Conservation (phyloP, 208 protist genomes). For the Naegleria lovaniensis region DNA sequence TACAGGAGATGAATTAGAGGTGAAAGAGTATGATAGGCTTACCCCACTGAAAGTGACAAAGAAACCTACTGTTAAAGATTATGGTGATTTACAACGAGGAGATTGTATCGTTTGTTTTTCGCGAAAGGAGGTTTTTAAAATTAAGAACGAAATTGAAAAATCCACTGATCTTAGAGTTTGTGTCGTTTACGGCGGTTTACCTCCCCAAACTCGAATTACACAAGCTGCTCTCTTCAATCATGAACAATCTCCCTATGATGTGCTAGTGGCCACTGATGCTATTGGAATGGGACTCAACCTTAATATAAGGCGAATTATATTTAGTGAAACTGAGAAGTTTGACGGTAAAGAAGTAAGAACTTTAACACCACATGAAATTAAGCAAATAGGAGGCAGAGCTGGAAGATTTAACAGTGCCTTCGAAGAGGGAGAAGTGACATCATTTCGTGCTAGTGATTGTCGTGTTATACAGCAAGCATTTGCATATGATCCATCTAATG, state of each 20-base stretch:
- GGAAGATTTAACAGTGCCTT: conserved; percentile 35
- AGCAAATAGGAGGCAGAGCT: conserved; percentile 51
- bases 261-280: conserved; percentile 84
- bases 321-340: background rate
- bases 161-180: conserved; percentile 49
- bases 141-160: conserved; percentile 49
- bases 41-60: conserved; percentile 57
- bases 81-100: conserved; percentile 44
- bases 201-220: conserved; percentile 59
- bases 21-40: conserved; percentile 66
- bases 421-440: conserved; percentile 7
- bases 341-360: background rate
- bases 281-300: conserved; percentile 90
- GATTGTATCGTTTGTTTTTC: conserved; percentile 79
- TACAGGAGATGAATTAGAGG: conserved; percentile 61
- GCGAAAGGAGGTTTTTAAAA: conserved; percentile 56
- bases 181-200: conserved; percentile 85
- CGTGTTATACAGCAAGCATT: background rate
- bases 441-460: background rate
- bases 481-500: background rate
- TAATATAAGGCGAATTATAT: conserved; percentile 25
- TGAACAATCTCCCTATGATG: conserved; percentile 51
- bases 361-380: background rate
- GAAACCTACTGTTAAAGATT: background rate
- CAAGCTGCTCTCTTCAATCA: conserved; percentile 75